phyloP scores from a whole-genome alignment of 1,284 basidiomycete genomes.

The Marasmius oreades region DNA sequence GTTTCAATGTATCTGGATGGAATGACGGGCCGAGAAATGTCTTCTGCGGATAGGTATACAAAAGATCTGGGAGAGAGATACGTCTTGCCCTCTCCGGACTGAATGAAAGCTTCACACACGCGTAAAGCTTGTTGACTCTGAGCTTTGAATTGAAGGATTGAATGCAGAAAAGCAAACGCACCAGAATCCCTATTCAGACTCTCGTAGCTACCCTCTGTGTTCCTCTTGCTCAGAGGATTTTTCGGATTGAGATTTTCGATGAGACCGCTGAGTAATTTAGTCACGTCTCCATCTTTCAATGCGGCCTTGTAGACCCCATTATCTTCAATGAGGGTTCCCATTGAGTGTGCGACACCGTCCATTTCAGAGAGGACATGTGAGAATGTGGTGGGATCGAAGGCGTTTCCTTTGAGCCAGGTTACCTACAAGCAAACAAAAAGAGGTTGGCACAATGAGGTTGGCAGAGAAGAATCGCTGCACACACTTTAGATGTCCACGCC shows the following conservation, averaged over 20 bases:
- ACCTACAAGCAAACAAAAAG: constrained; percentile 43
- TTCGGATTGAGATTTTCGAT: constrained; percentile 24
- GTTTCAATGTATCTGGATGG: constrained; percentile 83
- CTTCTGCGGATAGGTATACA: constrained; percentile 93
- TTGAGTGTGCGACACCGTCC: constrained; percentile 87
- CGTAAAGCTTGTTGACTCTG: constrained; percentile 50
- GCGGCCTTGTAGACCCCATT: constrained; percentile 73
- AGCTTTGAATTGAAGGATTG: background rate
- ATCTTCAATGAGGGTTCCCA: constrained; percentile 90
- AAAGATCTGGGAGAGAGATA: constrained; percentile 62
- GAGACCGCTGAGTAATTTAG: constrained; percentile 44
- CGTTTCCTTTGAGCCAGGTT: constrained; percentile 80
- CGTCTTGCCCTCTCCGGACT: constrained; percentile 31
- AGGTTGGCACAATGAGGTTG: constrained; percentile 5
- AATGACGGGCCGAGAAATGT: constrained; percentile 86
- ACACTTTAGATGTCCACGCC: constrained; percentile 77
- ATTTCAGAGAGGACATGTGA: constrained; percentile 60
- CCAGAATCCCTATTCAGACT: constrained; percentile 88
- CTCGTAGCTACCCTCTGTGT: constrained; percentile 60
- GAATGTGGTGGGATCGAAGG: constrained; percentile 76
- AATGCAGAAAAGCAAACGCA: constrained; percentile 34
- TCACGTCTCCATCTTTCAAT: constrained; percentile 56
- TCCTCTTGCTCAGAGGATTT: constrained; percentile 63
- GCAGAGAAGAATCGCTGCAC: constrained; percentile 1
- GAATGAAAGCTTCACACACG: constrained; percentile 71